These are phyloP conservation scores for Chimonanthus praecox DNA, from an alignment of 164 flowering plant species.

Conservation along the genomic window DNA sequence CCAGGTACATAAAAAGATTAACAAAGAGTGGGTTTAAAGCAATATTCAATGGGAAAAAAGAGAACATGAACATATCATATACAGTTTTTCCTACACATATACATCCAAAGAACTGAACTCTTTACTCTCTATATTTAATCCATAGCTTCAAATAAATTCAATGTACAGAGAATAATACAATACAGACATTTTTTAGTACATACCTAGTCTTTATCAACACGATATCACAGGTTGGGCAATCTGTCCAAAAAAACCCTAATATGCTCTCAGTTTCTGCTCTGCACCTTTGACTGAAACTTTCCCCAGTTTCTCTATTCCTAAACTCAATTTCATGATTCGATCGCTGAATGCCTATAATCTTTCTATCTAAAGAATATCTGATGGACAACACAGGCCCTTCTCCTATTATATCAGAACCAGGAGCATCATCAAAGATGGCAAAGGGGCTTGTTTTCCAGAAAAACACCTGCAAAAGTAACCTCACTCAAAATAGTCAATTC, in stretches of 20 bases:
- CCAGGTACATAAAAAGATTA: too few relatives aligned
- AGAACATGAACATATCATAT: too few relatives aligned
- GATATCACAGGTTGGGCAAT: constrained; percentile 72
- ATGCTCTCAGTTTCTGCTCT: constrained; percentile 68
- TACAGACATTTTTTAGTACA: constrained; percentile 9
- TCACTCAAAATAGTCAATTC: neutral
- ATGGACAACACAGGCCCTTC: constrained; percentile 75
- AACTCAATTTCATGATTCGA: constrained; percentile 71
- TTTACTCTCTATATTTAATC: too few relatives aligned
- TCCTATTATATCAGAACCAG: constrained; percentile 55
- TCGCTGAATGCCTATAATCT: constrained; percentile 72
- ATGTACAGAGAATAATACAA: neutral
- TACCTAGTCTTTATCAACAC: constrained; percentile 84
- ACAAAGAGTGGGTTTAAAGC: too few relatives aligned
- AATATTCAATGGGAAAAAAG: too few relatives aligned
- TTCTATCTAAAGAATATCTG: constrained; percentile 72
- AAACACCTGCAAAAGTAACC: constrained; percentile 43
- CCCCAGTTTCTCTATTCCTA: constrained; percentile 61
- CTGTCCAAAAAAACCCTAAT: constrained; percentile 95
- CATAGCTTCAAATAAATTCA: neutral
- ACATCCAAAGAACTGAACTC: too few relatives aligned
- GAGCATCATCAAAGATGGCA: constrained; percentile 37
- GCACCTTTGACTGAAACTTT: constrained; percentile 51
- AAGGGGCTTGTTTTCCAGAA: constrained; percentile 71
- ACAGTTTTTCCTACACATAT: too few relatives aligned